Evolutionary conservation across 176 grass and related monocot genomes (phyloP), one percentile per base, ranked within the genome.

Genomic region (Rhipidocladum racemiflorum): DNA sequence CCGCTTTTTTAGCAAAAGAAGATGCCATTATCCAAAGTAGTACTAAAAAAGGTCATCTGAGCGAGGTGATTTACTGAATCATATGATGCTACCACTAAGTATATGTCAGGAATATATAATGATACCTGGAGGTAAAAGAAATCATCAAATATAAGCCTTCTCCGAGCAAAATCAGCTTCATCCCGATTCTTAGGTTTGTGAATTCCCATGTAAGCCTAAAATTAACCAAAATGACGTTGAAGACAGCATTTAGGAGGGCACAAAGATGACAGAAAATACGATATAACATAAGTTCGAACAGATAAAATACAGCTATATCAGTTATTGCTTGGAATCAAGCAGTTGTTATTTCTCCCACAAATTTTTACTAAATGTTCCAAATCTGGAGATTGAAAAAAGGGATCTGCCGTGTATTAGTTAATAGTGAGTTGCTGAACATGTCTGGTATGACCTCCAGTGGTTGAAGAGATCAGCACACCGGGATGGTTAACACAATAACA

Each of bases 61-160:
- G 56, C 20, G 34, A 62, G 40, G 56, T 11, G 28, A 36, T 63
- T 83, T 73, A 73, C 54, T 61, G 25, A 60, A 49, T 17, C n/a
- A 80, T 79, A 53, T 79, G 64, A 9, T 30, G n/a, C 42, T 74
- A 61, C 55, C 51, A 60, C 28, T 69, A 69, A 48, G 27, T 74
- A 36, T 65, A 65, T 79, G 42, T 65, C 43, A 65, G 6, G 6
- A 78, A 82, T 72, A 61, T 35, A 61, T 46, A 81, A 40, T 65
- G 62, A 73, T 90, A 98, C 95, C 92, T 98, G 95, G 82, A 98
- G 88, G 83, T 94, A 98, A 88, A 98, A 98, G 83, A 98, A 98
- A 61, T 98, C 95, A 65, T 98, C 95, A 78, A 98, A 98, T 84
- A 98, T 92, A 60, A 98, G 74, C 86, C 95, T 92, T 87, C 88